Conservation (phyloP, 1,284 basidiomycete species). For the Phlebopus sp. region DNA sequence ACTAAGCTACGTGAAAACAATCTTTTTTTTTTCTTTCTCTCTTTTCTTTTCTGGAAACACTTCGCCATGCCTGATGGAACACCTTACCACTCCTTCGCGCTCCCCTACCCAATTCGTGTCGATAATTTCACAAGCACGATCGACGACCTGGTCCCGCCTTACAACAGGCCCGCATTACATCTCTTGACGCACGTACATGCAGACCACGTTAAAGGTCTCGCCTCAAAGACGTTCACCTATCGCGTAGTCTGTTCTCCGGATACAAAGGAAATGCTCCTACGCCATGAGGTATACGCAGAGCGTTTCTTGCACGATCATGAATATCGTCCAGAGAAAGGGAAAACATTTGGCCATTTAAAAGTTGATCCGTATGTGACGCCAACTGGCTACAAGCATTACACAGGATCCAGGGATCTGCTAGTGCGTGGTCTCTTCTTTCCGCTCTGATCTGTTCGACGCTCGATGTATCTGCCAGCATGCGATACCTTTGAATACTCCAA, state of each 20-base stretch:
- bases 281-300: conserved; percentile 68
- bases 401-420: conserved; percentile 61
- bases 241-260: conserved; percentile 74
- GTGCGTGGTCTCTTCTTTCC: conserved; percentile 43
- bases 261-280: conserved; percentile 79
- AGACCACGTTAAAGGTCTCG: conserved; percentile 73
- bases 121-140: conserved; percentile 64
- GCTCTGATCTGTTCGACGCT: conserved; percentile 32
- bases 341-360: conserved; percentile 69
- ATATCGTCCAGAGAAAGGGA: conserved; percentile 47
- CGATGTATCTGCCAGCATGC: conserved; percentile 23
- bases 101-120: conserved; percentile 75
- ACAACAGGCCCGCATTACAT: conserved; percentile 57
- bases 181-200: conserved; percentile 84
- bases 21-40: no score
- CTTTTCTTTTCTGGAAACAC: no score
- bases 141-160: conserved; percentile 29
- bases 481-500: conserved; percentile 63
- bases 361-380: conserved; percentile 46
- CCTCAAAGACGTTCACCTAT: conserved; percentile 65
- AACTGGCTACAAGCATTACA: conserved; percentile 47
- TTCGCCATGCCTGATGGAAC: conserved; percentile 63
- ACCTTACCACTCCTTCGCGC: conserved; percentile 62
- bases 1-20: no score
- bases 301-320: conserved; percentile 54